These are phyloP conservation scores for Colletotrichum tropicicola DNA, from an alignment of 2,329 filamentous ascomycete species.

Conservation along the genomic window DNA sequence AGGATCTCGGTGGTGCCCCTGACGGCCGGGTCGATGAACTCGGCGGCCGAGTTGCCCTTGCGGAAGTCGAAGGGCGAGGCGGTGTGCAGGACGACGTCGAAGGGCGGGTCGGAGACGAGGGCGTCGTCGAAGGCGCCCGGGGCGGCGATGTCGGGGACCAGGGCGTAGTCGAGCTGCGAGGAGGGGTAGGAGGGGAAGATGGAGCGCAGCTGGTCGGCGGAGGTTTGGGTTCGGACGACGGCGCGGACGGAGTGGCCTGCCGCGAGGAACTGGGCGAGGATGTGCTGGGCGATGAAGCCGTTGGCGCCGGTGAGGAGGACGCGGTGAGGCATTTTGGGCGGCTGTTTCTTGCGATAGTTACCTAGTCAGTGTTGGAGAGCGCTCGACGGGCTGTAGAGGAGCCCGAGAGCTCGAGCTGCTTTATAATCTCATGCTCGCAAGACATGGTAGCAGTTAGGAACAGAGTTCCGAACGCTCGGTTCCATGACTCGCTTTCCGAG, in stretches of 20 bases:
- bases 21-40: constrained; percentile 64
- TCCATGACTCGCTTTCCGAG: no score
- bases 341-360: no score
- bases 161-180: constrained; percentile 34
- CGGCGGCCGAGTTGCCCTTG: constrained; percentile 61
- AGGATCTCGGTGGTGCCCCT: constrained; percentile 61
- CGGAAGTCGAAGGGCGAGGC: constrained; percentile 77
- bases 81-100: constrained; percentile 79
- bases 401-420: no score
- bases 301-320: constrained; percentile 49
- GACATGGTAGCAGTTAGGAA: no score
- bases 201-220: background rate
- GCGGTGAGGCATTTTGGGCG: constrained; percentile 14
- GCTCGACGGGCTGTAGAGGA: no score
- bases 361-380: no score
- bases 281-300: constrained; percentile 52
- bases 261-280: constrained; percentile 43
- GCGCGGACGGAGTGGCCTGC: constrained; percentile 48
- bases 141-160: constrained; percentile 45
- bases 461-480: no score
- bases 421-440: no score
- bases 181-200: background rate
- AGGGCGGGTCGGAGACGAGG: constrained; percentile 55
- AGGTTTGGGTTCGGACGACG: constrained; percentile 41
- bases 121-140: constrained; percentile 44